phyloP scores from a whole-genome alignment of 345 rosid genomes.

The Punica granatum region DNA sequence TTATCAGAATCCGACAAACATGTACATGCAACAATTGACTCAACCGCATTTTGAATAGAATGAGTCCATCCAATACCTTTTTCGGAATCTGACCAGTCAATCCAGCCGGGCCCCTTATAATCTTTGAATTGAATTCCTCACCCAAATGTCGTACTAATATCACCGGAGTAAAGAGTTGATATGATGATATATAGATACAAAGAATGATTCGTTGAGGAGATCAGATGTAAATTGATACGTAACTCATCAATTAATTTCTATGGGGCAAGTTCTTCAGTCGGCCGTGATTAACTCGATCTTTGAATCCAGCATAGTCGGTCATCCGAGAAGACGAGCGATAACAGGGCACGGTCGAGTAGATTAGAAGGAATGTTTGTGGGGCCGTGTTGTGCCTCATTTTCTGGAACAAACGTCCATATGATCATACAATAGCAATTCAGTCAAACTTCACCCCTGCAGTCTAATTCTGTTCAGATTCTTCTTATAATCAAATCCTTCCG shows the following conservation, averaged over 20 bases:
- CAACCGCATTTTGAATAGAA: not conserved
- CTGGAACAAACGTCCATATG: not conserved
- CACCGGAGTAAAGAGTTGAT: no score
- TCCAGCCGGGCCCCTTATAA: not conserved
- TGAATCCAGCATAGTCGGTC: no score
- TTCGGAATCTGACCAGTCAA: not conserved
- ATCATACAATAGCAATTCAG: not conserved
- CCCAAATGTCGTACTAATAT: not conserved
- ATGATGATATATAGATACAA: no score
- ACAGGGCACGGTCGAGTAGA: not conserved
- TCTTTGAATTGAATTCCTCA: not conserved
- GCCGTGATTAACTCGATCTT: no score
- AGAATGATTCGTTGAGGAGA: no score
- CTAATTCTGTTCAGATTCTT: not conserved
- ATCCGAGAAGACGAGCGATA: no score
- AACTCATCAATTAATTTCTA: no score
- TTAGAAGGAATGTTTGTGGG: conserved; percentile 1
- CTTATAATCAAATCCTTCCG: not conserved
- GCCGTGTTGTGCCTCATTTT: not conserved
- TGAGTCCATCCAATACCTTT: not conserved
- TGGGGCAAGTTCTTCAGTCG: no score
- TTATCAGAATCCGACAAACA: not conserved
- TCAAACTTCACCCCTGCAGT: no score
- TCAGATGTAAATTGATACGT: no score
- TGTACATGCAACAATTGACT: not conserved